Base-by-base conservation (phyloP, 805 yeast species). In the Maudiozyma barnettii region DNA sequence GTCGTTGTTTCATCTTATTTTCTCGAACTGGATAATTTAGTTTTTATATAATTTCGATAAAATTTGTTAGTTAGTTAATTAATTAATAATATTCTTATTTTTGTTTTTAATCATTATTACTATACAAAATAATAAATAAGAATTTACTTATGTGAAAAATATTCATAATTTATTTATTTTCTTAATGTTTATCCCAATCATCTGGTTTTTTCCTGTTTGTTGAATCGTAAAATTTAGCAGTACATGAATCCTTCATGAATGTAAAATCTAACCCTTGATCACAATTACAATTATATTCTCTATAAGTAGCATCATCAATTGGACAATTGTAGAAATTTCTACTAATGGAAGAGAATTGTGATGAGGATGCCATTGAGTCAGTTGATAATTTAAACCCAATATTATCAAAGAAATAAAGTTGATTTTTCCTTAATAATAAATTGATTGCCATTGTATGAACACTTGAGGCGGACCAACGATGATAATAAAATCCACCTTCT, bases 401-500 rank as follows among this genome's bases (percentile, higher is more conserved):
- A 60, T 83, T 89, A 46, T 77, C 80, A 57, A 86, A 82, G 74
- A 82, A 77, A 56, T 82, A 83, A 38, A 85, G 65, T 58, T 81
- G 70, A 41, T 74, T 75, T 56, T 71, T 75, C 23, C 77, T 74
- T 58, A 82, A 61, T 67, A 86, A 82, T 50, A 85, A 68, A 8
- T 86, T 70, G n/a, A 78, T 84, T 21, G 85, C 93, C 49, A 84
- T 76, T 8, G 88, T 79, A 59, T 84, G 87, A 45, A 84, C 78
- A 14, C 91, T 89, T 21, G 91, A 93, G 62, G 84, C 93, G 47
- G 93, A 90, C 89, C 95, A 86, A 58, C 90, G 73, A 66, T 83
- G 84, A 66, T 87, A 86, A 69, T 82, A 87, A 58, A 88, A 81
- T 4, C 93, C 93, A 50, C 91, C 88, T 1, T 78, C 68, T 43